Conservation (phyloP, 2,329 filamentous ascomycete species). For the Ascochyta viciae-villosae region DNA sequence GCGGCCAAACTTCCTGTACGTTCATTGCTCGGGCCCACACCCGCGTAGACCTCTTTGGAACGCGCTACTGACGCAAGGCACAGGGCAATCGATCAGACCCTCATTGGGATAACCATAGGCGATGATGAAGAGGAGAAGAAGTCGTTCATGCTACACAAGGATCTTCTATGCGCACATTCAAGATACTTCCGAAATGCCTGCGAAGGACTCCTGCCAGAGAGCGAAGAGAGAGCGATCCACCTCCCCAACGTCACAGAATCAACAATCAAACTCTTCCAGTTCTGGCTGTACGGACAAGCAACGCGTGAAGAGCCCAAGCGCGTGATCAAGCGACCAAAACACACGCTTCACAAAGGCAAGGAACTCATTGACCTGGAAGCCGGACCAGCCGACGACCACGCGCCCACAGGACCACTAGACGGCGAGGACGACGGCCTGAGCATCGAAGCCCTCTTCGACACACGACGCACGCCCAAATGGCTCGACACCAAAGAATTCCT, state of each 20-base stretch:
- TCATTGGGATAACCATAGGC: slow-evolving; percentile 19
- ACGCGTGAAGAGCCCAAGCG: slow-evolving; percentile 19
- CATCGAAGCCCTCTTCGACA: slow-evolving; percentile 16
- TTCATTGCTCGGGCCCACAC: background rate
- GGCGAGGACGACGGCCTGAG: slow-evolving; percentile 4
- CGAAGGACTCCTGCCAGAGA: slow-evolving; percentile 19
- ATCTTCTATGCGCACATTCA: slow-evolving; percentile 23
- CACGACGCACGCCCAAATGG: slow-evolving; percentile 11
- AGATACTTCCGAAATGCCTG: slow-evolving; percentile 25
- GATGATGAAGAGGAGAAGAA: slow-evolving; percentile 16
- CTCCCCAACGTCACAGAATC: slow-evolving; percentile 19
- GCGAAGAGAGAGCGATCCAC: slow-evolving; percentile 13
- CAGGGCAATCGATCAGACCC: slow-evolving; percentile 20
- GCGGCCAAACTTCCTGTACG: slow-evolving; percentile 17
- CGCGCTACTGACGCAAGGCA: slow-evolving; percentile 16
- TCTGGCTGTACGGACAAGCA: slow-evolving; percentile 27
- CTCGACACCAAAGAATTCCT: slow-evolving; percentile 15
- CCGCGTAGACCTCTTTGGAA: background rate
- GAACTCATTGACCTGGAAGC: slow-evolving; percentile 9
- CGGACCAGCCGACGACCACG: background rate
- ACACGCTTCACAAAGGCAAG: slow-evolving; percentile 6
- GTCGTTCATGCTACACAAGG: slow-evolving; percentile 23
- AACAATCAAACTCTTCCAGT: slow-evolving; percentile 23
- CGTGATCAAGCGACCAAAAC: slow-evolving; percentile 12
- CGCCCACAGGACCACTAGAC: background rate